Percentiles rank a stretch among this genome's conserved stretches.
phyloP scores from a whole-genome alignment of 257 asterid genomes.

The Linaria vulgaris region DNA sequence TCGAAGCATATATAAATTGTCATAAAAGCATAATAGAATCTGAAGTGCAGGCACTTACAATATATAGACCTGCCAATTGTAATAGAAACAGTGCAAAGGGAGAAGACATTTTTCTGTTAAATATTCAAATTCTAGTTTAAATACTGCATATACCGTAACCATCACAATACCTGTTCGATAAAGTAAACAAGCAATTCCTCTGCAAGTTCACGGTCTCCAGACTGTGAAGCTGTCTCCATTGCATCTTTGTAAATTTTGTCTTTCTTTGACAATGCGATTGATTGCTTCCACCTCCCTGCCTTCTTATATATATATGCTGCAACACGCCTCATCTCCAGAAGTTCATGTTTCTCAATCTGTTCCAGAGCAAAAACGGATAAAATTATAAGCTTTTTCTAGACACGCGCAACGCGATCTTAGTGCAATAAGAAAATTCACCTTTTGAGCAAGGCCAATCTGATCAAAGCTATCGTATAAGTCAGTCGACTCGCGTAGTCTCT shows the following conservation, averaged over 20 bases:
- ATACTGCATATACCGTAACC: slow-evolving; percentile 1
- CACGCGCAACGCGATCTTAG: slow-evolving; percentile 7
- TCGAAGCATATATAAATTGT: neutral
- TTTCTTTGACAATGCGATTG: slow-evolving; percentile 95
- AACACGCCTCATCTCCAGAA: slow-evolving; percentile 99
- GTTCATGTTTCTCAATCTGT: slow-evolving; percentile 99
- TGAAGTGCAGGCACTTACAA: neutral
- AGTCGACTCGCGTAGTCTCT: slow-evolving; percentile 89
- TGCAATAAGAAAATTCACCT: slow-evolving; percentile 49
- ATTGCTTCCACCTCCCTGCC: slow-evolving; percentile 99
- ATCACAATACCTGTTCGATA: slow-evolving; percentile 82
- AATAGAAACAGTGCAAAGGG: too few species aligned
- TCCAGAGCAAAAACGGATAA: slow-evolving; percentile 17
- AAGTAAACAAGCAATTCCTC: slow-evolving; percentile 98
- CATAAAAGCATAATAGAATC: neutral
- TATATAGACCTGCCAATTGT: too few species aligned
- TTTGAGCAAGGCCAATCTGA: slow-evolving; percentile 98
- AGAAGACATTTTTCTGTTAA: too few species aligned
- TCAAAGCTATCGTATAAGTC: slow-evolving; percentile 94
- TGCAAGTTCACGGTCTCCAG: slow-evolving; percentile 99
- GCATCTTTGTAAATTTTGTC: slow-evolving; percentile 96
- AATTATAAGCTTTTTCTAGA: slow-evolving; percentile 21
- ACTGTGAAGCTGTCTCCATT: slow-evolving; percentile 99
- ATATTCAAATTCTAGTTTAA: neutral
- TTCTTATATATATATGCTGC: slow-evolving; percentile 98